Percentiles rank a stretch among this genome's conserved stretches.
Evolutionary conservation across 2,329 filamentous ascomycete species (phyloP).

Genomic region (Ceratocystis alfenasii): DNA sequence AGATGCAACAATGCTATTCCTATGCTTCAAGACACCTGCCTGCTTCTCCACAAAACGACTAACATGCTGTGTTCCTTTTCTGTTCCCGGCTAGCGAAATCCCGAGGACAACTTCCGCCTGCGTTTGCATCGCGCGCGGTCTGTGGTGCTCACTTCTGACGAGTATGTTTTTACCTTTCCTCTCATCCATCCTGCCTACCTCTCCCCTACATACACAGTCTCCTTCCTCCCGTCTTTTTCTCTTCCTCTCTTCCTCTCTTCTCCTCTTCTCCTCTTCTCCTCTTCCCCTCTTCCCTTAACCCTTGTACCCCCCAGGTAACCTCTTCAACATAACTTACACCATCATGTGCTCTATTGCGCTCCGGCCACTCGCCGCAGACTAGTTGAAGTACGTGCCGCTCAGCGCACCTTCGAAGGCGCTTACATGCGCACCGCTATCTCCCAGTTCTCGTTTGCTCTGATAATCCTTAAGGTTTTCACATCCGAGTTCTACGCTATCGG

Average conservation of each 20-base stretch:
- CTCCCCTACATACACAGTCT: background rate
- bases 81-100: constrained; percentile 40
- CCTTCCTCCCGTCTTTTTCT: background rate
- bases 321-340: no score
- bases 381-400: constrained; percentile 85
- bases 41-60: background rate
- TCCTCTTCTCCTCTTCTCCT: background rate
- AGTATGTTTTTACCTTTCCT: constrained; percentile 37
- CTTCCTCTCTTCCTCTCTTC: background rate
- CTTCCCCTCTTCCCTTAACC: background rate
- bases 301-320: background rate
- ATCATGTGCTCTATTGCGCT: no score
- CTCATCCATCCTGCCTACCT: background rate
- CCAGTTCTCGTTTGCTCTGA: constrained; percentile 88
- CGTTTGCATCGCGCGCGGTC: constrained; percentile 74
- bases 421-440: constrained; percentile 90
- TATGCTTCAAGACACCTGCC: background rate
- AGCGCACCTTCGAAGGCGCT: constrained; percentile 92
- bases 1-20: constrained; percentile 22
- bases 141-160: constrained; percentile 66
- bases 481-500: constrained; percentile 93
- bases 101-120: constrained; percentile 62
- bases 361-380: constrained; percentile 38
- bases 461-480: constrained; percentile 94
- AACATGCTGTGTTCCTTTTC: background rate